phyloP scores from a whole-genome alignment of 352 stramenopile genomes.

The Globisporangium acanthophoron region DNA sequence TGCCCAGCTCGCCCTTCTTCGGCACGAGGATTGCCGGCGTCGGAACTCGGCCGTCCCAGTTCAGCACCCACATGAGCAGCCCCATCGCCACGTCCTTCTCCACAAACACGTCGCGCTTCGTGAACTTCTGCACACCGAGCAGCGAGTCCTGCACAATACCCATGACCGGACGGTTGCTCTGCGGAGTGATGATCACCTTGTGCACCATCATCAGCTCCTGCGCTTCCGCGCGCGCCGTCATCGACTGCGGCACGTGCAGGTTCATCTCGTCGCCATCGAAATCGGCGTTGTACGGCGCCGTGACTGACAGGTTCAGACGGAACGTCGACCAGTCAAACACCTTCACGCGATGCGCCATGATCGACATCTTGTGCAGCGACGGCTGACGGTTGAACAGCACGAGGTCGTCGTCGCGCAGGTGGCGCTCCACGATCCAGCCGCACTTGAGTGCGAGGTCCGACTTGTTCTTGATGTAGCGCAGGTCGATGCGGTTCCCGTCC shows the following conservation, averaged over 20 bases:
- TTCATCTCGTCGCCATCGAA: conserved; percentile 99
- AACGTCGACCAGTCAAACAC: conserved; percentile 99
- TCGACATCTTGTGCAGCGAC: conserved; percentile 99
- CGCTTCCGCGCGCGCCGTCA: conserved; percentile 95
- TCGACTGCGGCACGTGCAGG: conserved; percentile 96
- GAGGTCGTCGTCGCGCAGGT: conserved; percentile 97
- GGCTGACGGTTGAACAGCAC: conserved; percentile 99
- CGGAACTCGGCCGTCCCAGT: conserved; percentile 97
- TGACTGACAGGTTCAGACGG: conserved; percentile 97
- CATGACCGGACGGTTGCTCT: conserved; percentile 99
- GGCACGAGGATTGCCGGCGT: conserved; percentile 96
- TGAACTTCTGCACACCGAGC: conserved; percentile 97
- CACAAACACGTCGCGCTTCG: conserved; percentile 97
- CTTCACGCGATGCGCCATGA: conserved; percentile 99
- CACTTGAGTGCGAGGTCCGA: conserved; percentile 93
- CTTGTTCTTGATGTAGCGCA: conserved; percentile 98
- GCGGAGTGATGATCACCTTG: conserved; percentile 97
- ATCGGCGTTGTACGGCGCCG: conserved; percentile 99
- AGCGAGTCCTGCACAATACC: conserved; percentile 98
- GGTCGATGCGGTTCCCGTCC: conserved; percentile 96
- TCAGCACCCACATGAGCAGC: conserved; percentile 96
- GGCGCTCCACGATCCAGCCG: conserved; percentile 98
- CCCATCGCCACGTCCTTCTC: conserved; percentile 98
- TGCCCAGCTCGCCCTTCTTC: conserved; percentile 79
- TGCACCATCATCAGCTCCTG: conserved; percentile 99